Base-by-base conservation (phyloP, 1,284 basidiomycete genomes). In the Caloboletus inedulis region DNA sequence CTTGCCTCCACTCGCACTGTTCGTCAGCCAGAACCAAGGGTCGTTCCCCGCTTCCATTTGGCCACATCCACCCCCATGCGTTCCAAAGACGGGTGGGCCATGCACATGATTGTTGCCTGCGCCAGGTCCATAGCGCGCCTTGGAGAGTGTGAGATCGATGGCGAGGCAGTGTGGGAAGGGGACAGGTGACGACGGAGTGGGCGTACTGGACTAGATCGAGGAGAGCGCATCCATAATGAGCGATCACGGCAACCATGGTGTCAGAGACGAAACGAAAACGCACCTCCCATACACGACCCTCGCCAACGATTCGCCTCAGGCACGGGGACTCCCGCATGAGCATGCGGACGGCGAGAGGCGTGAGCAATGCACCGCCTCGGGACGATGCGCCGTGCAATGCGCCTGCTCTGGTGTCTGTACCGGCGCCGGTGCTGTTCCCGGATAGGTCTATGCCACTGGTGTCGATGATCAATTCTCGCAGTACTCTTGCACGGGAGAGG, bases 241-340 rank as follows among this genome's bases (percentile, higher is more conserved):
- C 18, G 8, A 34, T 14, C 10, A 43, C 13, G n/a, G 21, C 18
- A 34, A 14, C 33, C 16, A 31, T 21, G n/a, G 23, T 19, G 16
- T 18, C n/a, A 1, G 34, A 42, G 21, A 41, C 8, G 19, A 34
- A 45, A 29, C 4, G 9, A 37, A 14, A 65, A 73, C 59, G 59
- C 7, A 85, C 86, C 59, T 72, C 80, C 84, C 84, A 88, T 9
- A 79, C 63, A 35, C 82, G 72, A 39, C 74, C 75, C 53, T 77
- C 78, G 27, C 77, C 79, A 30, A 84, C 66, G 36, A 88, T 71
- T 52, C 70, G 78, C 45, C 66, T 63, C 25, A 69, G 43, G 18
- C 47, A 39, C 1, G 50, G 54, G 1, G 63, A 53, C 36, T 67
- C 63, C 14, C 42, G 53, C 65, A 68, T 65, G 37, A 63, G 64